A percentile compares a stretch with the other conserved stretches of the same genome.
Conservation (phyloP, 1,284 basidiomycete species). For the Tylopilus orsonianus region DNA sequence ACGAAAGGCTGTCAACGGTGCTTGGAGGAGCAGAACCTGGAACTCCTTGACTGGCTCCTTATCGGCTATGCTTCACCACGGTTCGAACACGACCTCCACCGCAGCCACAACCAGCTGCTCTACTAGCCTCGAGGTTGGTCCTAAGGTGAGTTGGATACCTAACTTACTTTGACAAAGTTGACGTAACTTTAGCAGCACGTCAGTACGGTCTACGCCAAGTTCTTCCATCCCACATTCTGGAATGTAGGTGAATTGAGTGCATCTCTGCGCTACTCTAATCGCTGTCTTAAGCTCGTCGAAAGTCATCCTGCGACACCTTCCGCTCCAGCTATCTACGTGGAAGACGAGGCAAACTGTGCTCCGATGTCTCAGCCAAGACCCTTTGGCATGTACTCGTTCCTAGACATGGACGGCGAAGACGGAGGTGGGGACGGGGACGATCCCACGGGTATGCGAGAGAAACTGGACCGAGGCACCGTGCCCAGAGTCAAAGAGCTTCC, state of each 20-base stretch:
- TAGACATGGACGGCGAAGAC: constrained; percentile 16
- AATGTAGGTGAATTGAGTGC: constrained; percentile 12
- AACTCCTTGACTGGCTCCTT: constrained; percentile 10
- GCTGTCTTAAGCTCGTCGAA: constrained; percentile 15
- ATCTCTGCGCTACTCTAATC: not conserved
- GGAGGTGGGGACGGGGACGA: not conserved
- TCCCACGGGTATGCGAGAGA: no score
- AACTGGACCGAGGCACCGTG: not conserved
- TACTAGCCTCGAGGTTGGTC: constrained; percentile 12
- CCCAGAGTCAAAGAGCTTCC: constrained; percentile 4
- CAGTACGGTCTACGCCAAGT: constrained; percentile 25
- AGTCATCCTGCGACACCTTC: constrained; percentile 17
- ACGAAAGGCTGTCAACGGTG: not conserved
- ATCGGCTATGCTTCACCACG: constrained; percentile 8
- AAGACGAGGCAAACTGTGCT: constrained; percentile 17
- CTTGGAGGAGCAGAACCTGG: constrained; percentile 8
- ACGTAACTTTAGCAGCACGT: constrained; percentile 14
- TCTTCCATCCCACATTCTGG: constrained; percentile 28
- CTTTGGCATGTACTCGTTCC: constrained; percentile 19
- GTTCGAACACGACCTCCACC: not conserved
- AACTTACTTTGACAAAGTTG: not conserved
- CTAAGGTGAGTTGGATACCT: constrained; percentile 10
- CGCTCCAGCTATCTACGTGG: constrained; percentile 24
- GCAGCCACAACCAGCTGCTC: not conserved
- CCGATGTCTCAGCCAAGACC: not conserved